Percentiles rank a stretch among this genome's conserved stretches.
phyloP scores from a whole-genome alignment of 148 eudicot species.

The Chenopodium suecicum region DNA sequence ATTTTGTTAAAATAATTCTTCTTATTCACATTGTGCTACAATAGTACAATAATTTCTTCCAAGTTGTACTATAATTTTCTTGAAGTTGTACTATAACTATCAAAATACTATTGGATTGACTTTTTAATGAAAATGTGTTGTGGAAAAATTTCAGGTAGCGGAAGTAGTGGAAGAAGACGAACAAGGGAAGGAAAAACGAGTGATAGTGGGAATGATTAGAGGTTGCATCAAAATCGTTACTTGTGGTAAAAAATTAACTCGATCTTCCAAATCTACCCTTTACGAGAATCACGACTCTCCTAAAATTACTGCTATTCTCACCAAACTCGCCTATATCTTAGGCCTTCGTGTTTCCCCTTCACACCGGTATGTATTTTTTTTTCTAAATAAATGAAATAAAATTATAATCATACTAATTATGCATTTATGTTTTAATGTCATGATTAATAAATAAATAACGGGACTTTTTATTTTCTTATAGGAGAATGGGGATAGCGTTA shows the following conservation, averaged over 20 bases:
- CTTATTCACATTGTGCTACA: not conserved
- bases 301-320: slow-evolving; percentile 44
- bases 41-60: not conserved
- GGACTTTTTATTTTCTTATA: slow-evolving; percentile 16
- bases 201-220: slow-evolving; percentile 83
- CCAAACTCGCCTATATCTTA: slow-evolving; percentile 81
- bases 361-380: slow-evolving; percentile 43
- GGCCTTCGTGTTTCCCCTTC: slow-evolving; percentile 92
- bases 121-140: not conserved
- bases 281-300: not conserved
- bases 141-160: slow-evolving; percentile 56
- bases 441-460: no score
- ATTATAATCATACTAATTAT: not conserved
- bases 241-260: slow-evolving; percentile 53
- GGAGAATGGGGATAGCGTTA: slow-evolving; percentile 81
- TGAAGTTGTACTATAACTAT: not conserved
- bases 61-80: not conserved
- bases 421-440: not conserved
- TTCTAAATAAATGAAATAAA: no score
- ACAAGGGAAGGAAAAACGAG: slow-evolving; percentile 33
- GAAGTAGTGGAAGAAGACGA: slow-evolving; percentile 34
- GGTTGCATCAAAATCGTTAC: slow-evolving; percentile 94
- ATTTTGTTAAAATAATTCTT: no score
- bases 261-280: slow-evolving; percentile 27
- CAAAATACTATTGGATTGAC: not conserved